These are phyloP conservation scores for Ophiostoma triangulosporum DNA, from an alignment of 2,329 filamentous ascomycete species.

Conservation along the genomic window DNA sequence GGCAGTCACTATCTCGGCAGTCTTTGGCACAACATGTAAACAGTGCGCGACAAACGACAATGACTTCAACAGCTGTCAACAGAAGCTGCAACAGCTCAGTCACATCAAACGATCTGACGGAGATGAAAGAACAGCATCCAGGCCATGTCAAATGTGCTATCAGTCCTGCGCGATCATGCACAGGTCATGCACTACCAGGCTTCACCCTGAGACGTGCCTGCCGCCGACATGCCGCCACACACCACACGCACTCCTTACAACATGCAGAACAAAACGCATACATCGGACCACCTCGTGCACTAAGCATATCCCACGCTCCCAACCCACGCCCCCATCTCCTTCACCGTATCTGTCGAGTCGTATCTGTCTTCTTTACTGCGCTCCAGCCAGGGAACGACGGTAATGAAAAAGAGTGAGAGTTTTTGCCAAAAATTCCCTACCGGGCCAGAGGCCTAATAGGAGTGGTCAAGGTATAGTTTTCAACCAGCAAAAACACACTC, in stretches of 20 bases:
- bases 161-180: too few relatives aligned
- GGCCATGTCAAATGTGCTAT: too few relatives aligned
- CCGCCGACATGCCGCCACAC: too few relatives aligned
- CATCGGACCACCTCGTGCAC: neutral
- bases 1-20: too few relatives aligned
- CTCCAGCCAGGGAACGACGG: conserved; percentile 28
- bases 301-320: neutral
- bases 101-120: too few relatives aligned
- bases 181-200: too few relatives aligned
- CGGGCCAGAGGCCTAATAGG: conserved; percentile 51
- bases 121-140: too few relatives aligned
- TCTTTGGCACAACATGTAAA: neutral
- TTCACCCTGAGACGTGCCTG: too few relatives aligned
- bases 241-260: neutral
- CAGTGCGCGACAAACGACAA: neutral
- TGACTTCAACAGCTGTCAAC: too few relatives aligned
- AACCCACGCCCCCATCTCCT: neutral
- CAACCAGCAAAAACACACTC: conserved; percentile 82
- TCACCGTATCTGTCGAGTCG: neutral
- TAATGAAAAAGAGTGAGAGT: conserved; percentile 30
- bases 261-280: neutral
- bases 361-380: conserved; percentile 35
- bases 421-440: conserved; percentile 65
- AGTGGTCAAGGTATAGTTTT: conserved; percentile 76
- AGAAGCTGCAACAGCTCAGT: neutral